phyloP scores from a whole-genome alignment of 169 alveolate genomes.

The Cryptosporidium bovis region DNA sequence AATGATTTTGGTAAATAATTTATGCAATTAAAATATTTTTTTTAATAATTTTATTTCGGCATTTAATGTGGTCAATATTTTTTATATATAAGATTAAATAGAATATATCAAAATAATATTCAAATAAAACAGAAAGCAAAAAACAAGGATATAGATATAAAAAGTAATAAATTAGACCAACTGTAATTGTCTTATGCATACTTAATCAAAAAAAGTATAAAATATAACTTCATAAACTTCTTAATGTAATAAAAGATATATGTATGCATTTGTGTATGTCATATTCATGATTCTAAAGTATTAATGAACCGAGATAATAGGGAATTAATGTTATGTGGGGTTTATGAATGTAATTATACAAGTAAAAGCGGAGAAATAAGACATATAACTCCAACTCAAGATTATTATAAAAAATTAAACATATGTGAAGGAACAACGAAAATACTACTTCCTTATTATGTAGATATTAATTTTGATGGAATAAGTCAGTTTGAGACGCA shows the following conservation, averaged over 20 bases:
- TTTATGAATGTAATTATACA: conserved; percentile 62
- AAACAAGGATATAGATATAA: too few relatives aligned
- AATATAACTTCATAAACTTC: too few relatives aligned
- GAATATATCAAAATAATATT: not conserved
- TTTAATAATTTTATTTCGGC: not conserved
- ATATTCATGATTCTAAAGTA: too few relatives aligned
- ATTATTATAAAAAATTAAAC: conserved; percentile 23
- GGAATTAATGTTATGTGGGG: conserved; percentile 59
- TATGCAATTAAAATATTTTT: not conserved
- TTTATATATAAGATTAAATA: not conserved
- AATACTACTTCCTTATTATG: conserved; percentile 34
- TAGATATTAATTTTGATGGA: conserved; percentile 66
- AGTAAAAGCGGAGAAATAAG: conserved; percentile 43
- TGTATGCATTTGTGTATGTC: too few relatives aligned
- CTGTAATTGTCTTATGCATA: too few relatives aligned
- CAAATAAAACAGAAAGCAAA: too few relatives aligned
- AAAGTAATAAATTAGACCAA: too few relatives aligned
- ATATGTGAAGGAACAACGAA: conserved; percentile 1
- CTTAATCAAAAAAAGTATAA: too few relatives aligned
- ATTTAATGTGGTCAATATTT: not conserved
- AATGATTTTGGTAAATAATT: not conserved
- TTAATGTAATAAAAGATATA: too few relatives aligned
- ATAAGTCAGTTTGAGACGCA: conserved; percentile 65
- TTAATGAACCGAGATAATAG: conserved; percentile 33
- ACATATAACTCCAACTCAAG: conserved; percentile 45